Evolutionary conservation across 2,329 filamentous ascomycete genomes (phyloP).

Genomic region (Ascochyta viciae-villosae): DNA sequence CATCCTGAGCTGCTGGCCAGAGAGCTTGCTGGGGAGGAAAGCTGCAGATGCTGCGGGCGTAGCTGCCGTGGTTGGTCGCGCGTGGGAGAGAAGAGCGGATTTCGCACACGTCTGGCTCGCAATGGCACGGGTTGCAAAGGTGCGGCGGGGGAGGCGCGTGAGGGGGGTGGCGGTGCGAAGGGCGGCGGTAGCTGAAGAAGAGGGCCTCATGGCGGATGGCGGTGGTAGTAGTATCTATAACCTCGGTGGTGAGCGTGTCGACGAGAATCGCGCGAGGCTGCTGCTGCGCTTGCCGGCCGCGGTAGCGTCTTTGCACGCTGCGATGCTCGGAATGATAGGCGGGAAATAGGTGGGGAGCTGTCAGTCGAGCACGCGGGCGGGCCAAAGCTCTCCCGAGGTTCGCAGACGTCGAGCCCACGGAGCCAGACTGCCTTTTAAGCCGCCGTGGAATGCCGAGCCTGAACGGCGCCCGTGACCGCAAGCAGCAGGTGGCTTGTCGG

Average conservation of each 20-base stretch:
- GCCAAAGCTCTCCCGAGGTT: slow-evolving; percentile 22
- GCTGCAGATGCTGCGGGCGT: slow-evolving; percentile 17
- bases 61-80: slow-evolving; percentile 24
- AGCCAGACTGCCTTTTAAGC: slow-evolving; percentile 22
- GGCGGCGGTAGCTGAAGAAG: slow-evolving; percentile 36
- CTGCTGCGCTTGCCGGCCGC: slow-evolving; percentile 34
- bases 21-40: slow-evolving; percentile 3
- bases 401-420: slow-evolving; percentile 16
- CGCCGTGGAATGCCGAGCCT: slow-evolving; percentile 18
- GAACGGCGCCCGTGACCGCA: slow-evolving; percentile 15
- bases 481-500: slow-evolving; percentile 23
- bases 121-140: slow-evolving; percentile 42
- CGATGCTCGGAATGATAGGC: slow-evolving; percentile 23
- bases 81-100: slow-evolving; percentile 30
- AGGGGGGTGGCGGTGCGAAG: slow-evolving; percentile 30
- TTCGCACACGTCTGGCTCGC: slow-evolving; percentile 33
- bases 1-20: slow-evolving; percentile 39
- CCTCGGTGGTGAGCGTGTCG: slow-evolving; percentile 32
- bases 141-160: slow-evolving; percentile 30
- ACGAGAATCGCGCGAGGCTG: slow-evolving; percentile 22
- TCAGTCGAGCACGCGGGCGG: slow-evolving; percentile 31
- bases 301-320: slow-evolving; percentile 22
- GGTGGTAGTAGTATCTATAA: slow-evolving; percentile 27
- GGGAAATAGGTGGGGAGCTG: slow-evolving; percentile 23
- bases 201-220: slow-evolving; percentile 38